phyloP scores from a whole-genome alignment of 441 rosid species.

The Gossypium davidsonii region DNA sequence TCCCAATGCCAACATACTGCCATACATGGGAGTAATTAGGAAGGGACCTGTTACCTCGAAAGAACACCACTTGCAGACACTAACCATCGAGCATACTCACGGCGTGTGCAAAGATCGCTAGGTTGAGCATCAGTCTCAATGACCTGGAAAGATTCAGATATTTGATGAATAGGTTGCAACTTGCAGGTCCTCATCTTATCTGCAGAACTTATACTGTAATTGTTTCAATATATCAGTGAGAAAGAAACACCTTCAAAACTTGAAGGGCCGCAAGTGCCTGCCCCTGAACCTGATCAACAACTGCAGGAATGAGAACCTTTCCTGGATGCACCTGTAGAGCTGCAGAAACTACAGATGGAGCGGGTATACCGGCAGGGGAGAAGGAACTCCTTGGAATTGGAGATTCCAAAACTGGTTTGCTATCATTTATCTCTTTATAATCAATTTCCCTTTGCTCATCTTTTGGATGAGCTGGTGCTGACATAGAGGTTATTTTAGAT shows the following conservation, averaged over 20 bases:
- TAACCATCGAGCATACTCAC: slow-evolving; percentile 94
- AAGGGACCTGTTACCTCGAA: slow-evolving; percentile 53
- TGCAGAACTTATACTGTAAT: background rate
- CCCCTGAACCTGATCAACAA: slow-evolving; percentile 81
- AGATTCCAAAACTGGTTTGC: slow-evolving; percentile 24
- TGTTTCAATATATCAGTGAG: background rate
- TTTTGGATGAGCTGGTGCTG: slow-evolving; percentile 32
- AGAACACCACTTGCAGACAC: slow-evolving; percentile 74
- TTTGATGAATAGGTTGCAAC: slow-evolving; percentile 13
- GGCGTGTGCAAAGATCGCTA: slow-evolving; percentile 76
- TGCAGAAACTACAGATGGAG: slow-evolving; percentile 67
- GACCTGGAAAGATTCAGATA: slow-evolving; percentile 43
- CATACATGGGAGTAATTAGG: slow-evolving; percentile 10
- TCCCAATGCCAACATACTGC: background rate
- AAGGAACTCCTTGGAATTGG: slow-evolving; percentile 32
- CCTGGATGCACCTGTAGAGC: slow-evolving; percentile 65
- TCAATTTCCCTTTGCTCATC: slow-evolving; percentile 27
- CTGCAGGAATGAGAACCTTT: slow-evolving; percentile 70
- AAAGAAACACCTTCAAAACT: slow-evolving; percentile 51
- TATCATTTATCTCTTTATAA: slow-evolving; percentile 29
- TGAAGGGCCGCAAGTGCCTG: slow-evolving; percentile 87
- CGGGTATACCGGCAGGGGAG: slow-evolving; percentile 73
- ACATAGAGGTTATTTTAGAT: slow-evolving; percentile 25
- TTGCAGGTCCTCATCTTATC: slow-evolving; percentile 3
- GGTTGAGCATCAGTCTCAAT: slow-evolving; percentile 72